Evolutionary conservation across 1,284 basidiomycete species (phyloP).

Genomic region (Rhodotorula sp.): DNA sequence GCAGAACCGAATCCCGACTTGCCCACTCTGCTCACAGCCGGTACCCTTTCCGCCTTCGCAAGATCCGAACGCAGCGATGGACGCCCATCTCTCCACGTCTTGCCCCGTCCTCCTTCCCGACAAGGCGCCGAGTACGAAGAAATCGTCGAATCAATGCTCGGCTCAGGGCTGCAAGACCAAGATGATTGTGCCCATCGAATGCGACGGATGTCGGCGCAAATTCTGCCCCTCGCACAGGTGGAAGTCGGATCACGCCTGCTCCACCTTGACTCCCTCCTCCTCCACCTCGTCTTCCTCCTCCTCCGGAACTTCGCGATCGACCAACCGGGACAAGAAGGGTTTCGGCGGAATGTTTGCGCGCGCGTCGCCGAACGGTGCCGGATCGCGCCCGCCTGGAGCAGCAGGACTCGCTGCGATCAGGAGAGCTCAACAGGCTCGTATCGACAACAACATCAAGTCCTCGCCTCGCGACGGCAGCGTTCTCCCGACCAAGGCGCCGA

Average conservation of each 20-base stretch:
- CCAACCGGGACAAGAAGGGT: background rate
- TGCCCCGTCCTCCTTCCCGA: constrained; percentile 27
- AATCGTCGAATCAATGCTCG: constrained; percentile 15
- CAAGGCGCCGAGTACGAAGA: background rate
- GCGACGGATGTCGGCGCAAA: constrained; percentile 23
- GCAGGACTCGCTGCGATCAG: constrained; percentile 30
- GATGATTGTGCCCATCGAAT: constrained; percentile 40
- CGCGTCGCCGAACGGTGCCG: constrained; percentile 15
- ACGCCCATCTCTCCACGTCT: constrained; percentile 22
- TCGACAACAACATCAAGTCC: background rate
- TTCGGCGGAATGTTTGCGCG: constrained; percentile 7
- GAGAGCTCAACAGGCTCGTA: constrained; percentile 25
- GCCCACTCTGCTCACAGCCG: constrained; percentile 34
- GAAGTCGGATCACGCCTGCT: constrained; percentile 34
- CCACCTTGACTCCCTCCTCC: background rate
- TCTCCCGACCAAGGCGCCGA: constrained; percentile 2
- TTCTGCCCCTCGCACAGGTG: constrained; percentile 41
- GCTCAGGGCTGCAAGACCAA: constrained; percentile 36
- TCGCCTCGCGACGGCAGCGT: background rate
- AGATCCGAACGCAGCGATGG: constrained; percentile 37
- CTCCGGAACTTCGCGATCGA: background rate
- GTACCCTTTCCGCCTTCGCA: constrained; percentile 13
- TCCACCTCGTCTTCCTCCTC: background rate
- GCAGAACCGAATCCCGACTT: constrained; percentile 36
- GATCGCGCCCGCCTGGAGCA: background rate